Evolutionary conservation across 148 eudicot species (phyloP), one percentile per base, ranked within the genome.

Genomic region (Rhododendron simsii): DNA sequence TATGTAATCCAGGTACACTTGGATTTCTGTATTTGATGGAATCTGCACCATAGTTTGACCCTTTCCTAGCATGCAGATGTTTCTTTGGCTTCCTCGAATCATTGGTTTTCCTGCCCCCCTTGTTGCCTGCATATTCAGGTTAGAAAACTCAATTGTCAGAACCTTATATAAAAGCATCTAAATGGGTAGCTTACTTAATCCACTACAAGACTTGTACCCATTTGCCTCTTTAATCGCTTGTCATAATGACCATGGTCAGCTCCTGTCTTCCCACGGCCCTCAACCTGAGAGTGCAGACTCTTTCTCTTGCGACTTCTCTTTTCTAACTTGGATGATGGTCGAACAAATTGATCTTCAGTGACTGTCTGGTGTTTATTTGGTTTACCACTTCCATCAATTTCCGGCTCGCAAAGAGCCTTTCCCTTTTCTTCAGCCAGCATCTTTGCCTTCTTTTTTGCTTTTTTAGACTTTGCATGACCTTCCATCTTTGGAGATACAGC

Each of bases 201-300:
- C 85, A 83, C 57, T 55, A 5, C 33, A 63, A 41, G 74, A 78
- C 37, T 77, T 39, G 59, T 88, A 88, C 90, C 90, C 53, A 16
- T 65, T 51, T 78, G 55, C 55, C 86, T 88, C 83, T 88, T 86
- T 30, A 83, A 83, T 45, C 73, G 83, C 78, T 55, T 88, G 83
- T 69, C 57, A 57, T 74, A 75, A 35, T 79, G 80, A 45, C 73
- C 57, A 5, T 61, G 78, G 47, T 82, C n/a, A 45, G 71, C 23
- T 33, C 81, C 71, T 53, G 69, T 51, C 37, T 55, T 71, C 45
- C 50, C 90, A 67, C n/a, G 73, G 21, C 73, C 85, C 73, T 76
- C 86, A 10, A 11, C 45, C 61, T 39, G 78, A 20, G 73, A 73
- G 50, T 81, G 41, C 11, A 77, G 61, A 83, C 65, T 82, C 78